Conservation (phyloP, 805 yeast species). For the Zygosaccharomyces kombuchaensis region DNA sequence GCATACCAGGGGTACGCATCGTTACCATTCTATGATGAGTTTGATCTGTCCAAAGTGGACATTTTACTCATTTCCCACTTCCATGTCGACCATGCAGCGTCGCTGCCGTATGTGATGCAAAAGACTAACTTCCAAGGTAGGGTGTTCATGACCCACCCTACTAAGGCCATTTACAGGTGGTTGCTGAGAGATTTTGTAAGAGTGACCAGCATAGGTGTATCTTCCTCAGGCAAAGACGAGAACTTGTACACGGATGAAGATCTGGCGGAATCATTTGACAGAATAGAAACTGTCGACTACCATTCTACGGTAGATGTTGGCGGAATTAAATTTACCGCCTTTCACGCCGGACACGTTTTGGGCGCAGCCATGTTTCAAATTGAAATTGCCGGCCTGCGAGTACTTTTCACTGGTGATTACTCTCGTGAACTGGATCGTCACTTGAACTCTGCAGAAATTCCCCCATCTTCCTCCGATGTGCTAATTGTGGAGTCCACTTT, state of each 20-base stretch:
- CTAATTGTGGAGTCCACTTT: conserved; percentile 93
- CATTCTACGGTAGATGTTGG: conserved; percentile 93
- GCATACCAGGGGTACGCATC: conserved; percentile 87
- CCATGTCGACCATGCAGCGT: conserved; percentile 97
- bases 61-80: conserved; percentile 86
- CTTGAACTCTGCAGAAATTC: conserved; percentile 91
- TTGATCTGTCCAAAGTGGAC: conserved; percentile 83
- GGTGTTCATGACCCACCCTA: conserved; percentile 98
- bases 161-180: conserved; percentile 97
- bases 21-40: conserved; percentile 92
- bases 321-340: conserved; percentile 94
- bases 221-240: conserved; percentile 36
- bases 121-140: conserved; percentile 92
- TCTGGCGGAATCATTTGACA: conserved; percentile 77
- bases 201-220: conserved; percentile 62
- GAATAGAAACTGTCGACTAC: conserved; percentile 89
- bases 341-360: conserved; percentile 98
- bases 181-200: conserved; percentile 87
- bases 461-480: conserved; percentile 80
- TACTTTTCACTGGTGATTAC: conserved; percentile 93
- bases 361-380: conserved; percentile 98
- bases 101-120: conserved; percentile 96
- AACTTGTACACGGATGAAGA: conserved; percentile 87
- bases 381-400: conserved; percentile 87
- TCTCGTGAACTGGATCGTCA: conserved; percentile 96